Base-by-base conservation (phyloP, 164 flowering plant species). In the Vitis rupestris region DNA sequence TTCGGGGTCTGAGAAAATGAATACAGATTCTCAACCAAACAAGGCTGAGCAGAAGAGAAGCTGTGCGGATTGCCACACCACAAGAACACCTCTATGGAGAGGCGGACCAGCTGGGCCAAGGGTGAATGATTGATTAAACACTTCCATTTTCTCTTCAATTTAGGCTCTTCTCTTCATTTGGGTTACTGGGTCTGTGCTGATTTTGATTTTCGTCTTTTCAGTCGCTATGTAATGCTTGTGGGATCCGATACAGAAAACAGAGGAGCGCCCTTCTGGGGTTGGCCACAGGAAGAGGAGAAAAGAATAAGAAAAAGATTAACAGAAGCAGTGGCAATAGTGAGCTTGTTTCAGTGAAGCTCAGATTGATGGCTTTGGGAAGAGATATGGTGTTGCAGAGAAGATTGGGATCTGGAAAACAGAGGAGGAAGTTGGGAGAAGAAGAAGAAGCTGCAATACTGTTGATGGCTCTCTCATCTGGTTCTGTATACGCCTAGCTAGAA, bases 141-240 rank as follows among this genome's bases (percentile, higher is more conserved):
- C 54, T 65, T 60, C 7, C 30, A 4, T n/a, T 54, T 65, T 50
- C 3, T 76, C 1, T 23, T 57, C n/a, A 23, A 16, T 63, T 27
- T 50, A 15, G 12, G 23, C 19, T 29, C 2, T 56, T 13, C 59
- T 59, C 16, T 27, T 19, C 47, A 49, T 17, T 10, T 64, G 9
- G 50, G 13, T 29, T 12, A 9, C 14, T 57, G 10, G 44, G 44
- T 37, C 19, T 59, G 19, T 44, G 10, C 9, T 60, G 3, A 49
- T 15, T 53, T 3, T 47, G 30, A 19, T 58, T 59, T 3, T 47
- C 4, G 69, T 56, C 27, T 56, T 68, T 65, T 23, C 90, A 93
- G 97, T 80, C 98, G 2, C 76, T 93, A 4, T 93, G 97, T 65
- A 93, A 92, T 75, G 97, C 96, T 3, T 92, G 97, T 66, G 97